Evolutionary conservation across 208 protist genomes (phyloP).

Genomic region (Cochliopodium minus): DNA sequence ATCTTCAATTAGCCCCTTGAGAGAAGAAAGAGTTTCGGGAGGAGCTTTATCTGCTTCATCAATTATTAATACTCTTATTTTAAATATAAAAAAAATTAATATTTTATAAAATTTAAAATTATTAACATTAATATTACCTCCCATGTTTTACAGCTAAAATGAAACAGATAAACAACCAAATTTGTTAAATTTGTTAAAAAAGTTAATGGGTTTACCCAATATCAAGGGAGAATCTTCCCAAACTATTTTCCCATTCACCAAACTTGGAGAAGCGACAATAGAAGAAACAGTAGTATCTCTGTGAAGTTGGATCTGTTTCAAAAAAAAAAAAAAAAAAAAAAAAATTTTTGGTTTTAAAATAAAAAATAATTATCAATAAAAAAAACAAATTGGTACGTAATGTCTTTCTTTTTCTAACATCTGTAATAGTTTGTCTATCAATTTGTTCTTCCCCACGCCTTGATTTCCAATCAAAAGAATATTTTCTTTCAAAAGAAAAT

Average conservation of each 20-base stretch:
- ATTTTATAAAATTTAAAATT: too few species aligned
- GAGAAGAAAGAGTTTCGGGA: constrained; percentile 62
- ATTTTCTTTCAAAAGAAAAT: constrained; percentile 31
- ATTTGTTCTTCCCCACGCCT: constrained; percentile 79
- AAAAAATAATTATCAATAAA: too few species aligned
- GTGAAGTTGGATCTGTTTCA: constrained; percentile 86
- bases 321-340: too few species aligned
- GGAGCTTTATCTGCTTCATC: constrained; percentile 86
- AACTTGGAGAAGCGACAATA: constrained; percentile 60
- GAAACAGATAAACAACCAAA: too few species aligned
- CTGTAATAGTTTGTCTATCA: constrained; percentile 65
- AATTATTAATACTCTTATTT: constrained; percentile 70
- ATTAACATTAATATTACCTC: too few species aligned
- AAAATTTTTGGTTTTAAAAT: too few species aligned
- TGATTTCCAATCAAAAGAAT: not conserved
- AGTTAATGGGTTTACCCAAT: constrained; percentile 50
- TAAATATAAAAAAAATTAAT: too few species aligned
- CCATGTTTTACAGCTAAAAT: too few species aligned
- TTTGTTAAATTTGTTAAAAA: too few species aligned
- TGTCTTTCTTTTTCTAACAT: constrained; percentile 59
- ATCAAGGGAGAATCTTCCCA: constrained; percentile 77
- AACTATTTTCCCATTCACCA: constrained; percentile 56
- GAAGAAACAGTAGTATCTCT: constrained; percentile 67
- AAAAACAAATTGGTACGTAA: too few species aligned
- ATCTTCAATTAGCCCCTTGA: constrained; percentile 66